Evolutionary conservation across 495 filamentous ascomycete genomes (phyloP).

Genomic region (Aspergillus taichungensis): DNA sequence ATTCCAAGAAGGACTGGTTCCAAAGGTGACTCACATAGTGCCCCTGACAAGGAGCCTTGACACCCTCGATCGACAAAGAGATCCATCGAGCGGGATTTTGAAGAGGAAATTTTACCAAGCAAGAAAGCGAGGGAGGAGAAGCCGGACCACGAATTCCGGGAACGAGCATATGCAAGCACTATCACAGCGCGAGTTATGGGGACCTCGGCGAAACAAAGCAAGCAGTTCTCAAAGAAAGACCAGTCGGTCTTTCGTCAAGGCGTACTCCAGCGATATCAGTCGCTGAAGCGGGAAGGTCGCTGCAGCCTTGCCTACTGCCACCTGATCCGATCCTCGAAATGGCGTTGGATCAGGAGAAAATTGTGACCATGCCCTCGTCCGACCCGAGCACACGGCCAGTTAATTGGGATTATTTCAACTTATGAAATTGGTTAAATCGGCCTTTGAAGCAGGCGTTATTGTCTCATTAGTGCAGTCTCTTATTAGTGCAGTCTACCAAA

Average conservation of each 20-base stretch:
- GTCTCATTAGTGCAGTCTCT: too few species aligned
- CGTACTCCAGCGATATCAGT: slow-evolving; percentile 2
- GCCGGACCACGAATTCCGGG: slow-evolving; percentile 3
- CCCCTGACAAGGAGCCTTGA: too few species aligned
- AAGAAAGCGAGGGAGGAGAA: neutral
- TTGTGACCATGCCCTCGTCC: too few species aligned
- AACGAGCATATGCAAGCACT: slow-evolving; percentile 7
- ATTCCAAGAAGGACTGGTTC: too few species aligned
- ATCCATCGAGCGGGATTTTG: neutral
- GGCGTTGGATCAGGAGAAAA: too few species aligned
- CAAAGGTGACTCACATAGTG: too few species aligned
- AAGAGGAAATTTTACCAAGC: slow-evolving; percentile 1
- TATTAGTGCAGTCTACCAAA: too few species aligned
- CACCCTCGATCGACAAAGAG: neutral
- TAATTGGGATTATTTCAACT: too few species aligned
- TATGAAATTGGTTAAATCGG: too few species aligned
- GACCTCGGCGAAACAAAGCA: slow-evolving; percentile 4
- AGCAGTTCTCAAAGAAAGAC: neutral
- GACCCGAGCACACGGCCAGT: too few species aligned
- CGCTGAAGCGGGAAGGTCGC: neutral
- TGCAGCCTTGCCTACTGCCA: slow-evolving; percentile 3
- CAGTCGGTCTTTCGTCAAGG: slow-evolving; percentile 3
- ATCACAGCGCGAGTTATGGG: slow-evolving; percentile 10
- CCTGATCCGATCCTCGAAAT: neutral
- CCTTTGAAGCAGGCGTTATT: too few species aligned